Evolutionary conservation across 768 basidiomycete genomes (phyloP), one percentile per base, ranked within the genome.

Genomic region (Podaxis sp.): DNA sequence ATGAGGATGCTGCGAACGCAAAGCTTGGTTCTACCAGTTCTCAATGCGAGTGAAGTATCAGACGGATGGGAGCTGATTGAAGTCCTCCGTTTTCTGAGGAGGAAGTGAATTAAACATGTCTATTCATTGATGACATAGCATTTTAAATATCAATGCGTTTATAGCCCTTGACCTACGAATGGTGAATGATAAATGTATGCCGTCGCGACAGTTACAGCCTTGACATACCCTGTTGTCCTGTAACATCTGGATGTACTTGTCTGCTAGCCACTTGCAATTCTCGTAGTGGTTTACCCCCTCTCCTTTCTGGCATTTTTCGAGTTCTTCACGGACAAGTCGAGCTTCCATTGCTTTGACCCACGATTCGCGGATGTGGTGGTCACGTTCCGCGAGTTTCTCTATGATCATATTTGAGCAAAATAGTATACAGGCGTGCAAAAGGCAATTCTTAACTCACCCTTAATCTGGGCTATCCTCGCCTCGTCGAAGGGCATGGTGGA

Each of bases 261-360:
- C 88, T 50, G 91, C 83, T 50, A 95, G 74, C 78, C 93, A 89
- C 70, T 84, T 87, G 76, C 95, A 98, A 67, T 86, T 90, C 74
- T 95, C 90, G 62, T 91, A 86, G 68, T 92, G 87, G 74, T 98
- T 97, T 40, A 95, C 91, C 35, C 95, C 94, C 77, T 98, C 95
- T 5, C 83, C 81, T 67, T 84, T 82, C 69, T 95, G 92, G 77
- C 95, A 98, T 74, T 92, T 94, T 60, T 85, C 81, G 57, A 98
- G 84, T 72, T 95, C 91, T 61, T 92, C 89, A 62, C 87, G 86
- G 50, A 97, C 93, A 61, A 98, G 79, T 51, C 91, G 86, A 35
- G 87, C 85, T 73, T 97, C 95, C 94, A 98, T 96, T 21, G 91
- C 88, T 66, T 87, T 89, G 35, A 97, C 83, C 95, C 95, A 98